A percentile compares a stretch with the other conserved stretches of the same genome.
These are phyloP conservation scores for Ophiostoma novo-ulmi DNA, from an alignment of 2,329 filamentous ascomycete genomes.

Conservation along the genomic window DNA sequence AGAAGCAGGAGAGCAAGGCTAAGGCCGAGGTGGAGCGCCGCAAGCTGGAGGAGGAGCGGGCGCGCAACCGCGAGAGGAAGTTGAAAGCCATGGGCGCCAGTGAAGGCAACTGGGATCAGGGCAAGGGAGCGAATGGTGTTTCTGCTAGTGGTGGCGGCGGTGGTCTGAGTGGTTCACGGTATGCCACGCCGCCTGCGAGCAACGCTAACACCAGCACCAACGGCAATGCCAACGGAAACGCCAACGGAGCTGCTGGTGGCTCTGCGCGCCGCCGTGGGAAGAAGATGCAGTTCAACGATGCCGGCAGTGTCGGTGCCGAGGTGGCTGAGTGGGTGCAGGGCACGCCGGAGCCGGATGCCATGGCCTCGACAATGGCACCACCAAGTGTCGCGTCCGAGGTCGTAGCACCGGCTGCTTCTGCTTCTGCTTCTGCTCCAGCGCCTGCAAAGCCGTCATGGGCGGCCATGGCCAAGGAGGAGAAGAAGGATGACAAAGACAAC, in stretches of 20 bases:
- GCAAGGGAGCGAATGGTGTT: slow-evolving; percentile 41
- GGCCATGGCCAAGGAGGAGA: slow-evolving; percentile 1
- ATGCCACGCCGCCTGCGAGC: slow-evolving; percentile 14
- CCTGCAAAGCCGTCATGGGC: slow-evolving; percentile 11
- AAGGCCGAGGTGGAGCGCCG: slow-evolving; percentile 48
- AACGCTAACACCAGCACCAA: neutral
- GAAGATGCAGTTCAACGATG: slow-evolving; percentile 26
- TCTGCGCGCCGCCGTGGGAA: neutral
- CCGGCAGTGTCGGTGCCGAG: slow-evolving; percentile 25
- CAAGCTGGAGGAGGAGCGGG: slow-evolving; percentile 55
- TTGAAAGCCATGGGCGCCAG: slow-evolving; percentile 53
- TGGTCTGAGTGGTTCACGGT: slow-evolving; percentile 25
- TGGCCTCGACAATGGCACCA: slow-evolving; percentile 25
- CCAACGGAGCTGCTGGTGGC: neutral
- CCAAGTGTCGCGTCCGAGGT: slow-evolving; percentile 32
- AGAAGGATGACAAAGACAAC: slow-evolving; percentile 18
- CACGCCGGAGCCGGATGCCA: slow-evolving; percentile 22
- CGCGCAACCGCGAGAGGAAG: slow-evolving; percentile 56
- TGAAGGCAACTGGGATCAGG: slow-evolving; percentile 55
- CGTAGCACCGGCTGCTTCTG: slow-evolving; percentile 36
- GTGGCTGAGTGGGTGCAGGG: slow-evolving; percentile 28
- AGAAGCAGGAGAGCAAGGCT: slow-evolving; percentile 31
- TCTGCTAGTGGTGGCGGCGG: slow-evolving; percentile 23
- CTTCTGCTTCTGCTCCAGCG: slow-evolving; percentile 33
- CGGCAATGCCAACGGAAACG: neutral